phyloP scores from a whole-genome alignment of 108 stramenopile genomes.

The Fragilaria crotonensis region DNA sequence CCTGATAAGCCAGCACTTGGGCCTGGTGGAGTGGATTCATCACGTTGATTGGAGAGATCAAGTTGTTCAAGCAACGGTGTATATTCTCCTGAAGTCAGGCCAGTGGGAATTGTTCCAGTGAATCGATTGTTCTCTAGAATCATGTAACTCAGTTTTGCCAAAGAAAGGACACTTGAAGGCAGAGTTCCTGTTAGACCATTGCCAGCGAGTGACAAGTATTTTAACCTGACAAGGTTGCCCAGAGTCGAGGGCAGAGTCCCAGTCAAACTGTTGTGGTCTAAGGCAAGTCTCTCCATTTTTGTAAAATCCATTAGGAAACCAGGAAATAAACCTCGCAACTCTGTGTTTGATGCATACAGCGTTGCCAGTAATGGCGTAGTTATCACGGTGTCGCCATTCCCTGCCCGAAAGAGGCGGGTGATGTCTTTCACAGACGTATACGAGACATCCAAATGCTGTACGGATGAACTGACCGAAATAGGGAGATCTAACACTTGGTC shows the following conservation, averaged over 20 bases:
- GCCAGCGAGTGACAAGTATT: constrained; percentile 15
- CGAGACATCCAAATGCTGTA: constrained; percentile 3
- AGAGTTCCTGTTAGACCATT: constrained; percentile 30
- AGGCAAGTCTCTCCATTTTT: constrained; percentile 6
- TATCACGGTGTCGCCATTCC: neutral
- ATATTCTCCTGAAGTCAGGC: constrained; percentile 3
- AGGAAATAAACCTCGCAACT: constrained; percentile 46
- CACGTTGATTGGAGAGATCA: constrained; percentile 1
- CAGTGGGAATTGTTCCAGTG: constrained; percentile 1
- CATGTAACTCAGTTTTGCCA: neutral
- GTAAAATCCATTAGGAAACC: constrained; percentile 5
- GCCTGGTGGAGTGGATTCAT: neutral
- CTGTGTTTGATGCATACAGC: neutral
- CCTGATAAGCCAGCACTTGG: neutral
- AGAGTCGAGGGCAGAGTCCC: constrained; percentile 14
- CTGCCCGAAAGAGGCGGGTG: neutral
- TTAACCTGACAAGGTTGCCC: constrained; percentile 13
- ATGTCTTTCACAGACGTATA: neutral
- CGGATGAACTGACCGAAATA: neutral
- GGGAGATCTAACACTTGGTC: neutral
- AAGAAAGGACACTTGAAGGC: constrained; percentile 2
- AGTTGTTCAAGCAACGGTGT: constrained; percentile 3
- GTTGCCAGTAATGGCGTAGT: neutral
- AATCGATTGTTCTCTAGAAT: constrained; percentile 1
- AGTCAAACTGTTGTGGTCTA: constrained; percentile 16